phyloP scores from a whole-genome alignment of 768 basidiomycete genomes.

The Myochromella boudieri region DNA sequence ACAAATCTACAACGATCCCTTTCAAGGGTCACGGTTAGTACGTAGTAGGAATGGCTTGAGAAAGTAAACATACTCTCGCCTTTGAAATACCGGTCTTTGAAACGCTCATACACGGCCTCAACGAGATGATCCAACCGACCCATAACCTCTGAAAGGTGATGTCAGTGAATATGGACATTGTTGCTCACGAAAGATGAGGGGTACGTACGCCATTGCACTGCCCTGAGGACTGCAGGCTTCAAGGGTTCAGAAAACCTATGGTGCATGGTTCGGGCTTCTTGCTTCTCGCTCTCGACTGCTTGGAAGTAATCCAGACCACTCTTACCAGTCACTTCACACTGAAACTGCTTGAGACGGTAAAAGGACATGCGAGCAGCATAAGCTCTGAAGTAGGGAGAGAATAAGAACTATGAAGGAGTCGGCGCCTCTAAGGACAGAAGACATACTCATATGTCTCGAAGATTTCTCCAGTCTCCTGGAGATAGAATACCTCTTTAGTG shows the following conservation, averaged over 20 bases:
- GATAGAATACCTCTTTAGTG: constrained; percentile 82
- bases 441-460: constrained; percentile 95
- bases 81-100: constrained; percentile 92
- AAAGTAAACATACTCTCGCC: constrained; percentile 73
- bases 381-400: constrained; percentile 39
- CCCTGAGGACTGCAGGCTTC: constrained; percentile 86
- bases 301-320: constrained; percentile 92
- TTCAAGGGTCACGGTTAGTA: constrained; percentile 18
- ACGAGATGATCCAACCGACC: constrained; percentile 94
- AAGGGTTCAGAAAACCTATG: constrained; percentile 90
- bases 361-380: constrained; percentile 94
- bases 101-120: constrained; percentile 93
- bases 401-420: constrained; percentile 22
- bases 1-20: constrained; percentile 87
- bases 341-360: constrained; percentile 91
- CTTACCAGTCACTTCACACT: constrained; percentile 97
- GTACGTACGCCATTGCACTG: constrained; percentile 95
- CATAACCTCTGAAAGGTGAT: constrained; percentile 74
- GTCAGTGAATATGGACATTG: constrained; percentile 16
- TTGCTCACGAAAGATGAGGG: constrained; percentile 19
- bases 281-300: constrained; percentile 87
- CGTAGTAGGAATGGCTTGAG: not conserved
- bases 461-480: constrained; percentile 94
- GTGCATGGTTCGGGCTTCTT: constrained; percentile 88
- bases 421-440: constrained; percentile 24